Conservation (phyloP, 139 green algal genomes). For the Micractinium sp. region DNA sequence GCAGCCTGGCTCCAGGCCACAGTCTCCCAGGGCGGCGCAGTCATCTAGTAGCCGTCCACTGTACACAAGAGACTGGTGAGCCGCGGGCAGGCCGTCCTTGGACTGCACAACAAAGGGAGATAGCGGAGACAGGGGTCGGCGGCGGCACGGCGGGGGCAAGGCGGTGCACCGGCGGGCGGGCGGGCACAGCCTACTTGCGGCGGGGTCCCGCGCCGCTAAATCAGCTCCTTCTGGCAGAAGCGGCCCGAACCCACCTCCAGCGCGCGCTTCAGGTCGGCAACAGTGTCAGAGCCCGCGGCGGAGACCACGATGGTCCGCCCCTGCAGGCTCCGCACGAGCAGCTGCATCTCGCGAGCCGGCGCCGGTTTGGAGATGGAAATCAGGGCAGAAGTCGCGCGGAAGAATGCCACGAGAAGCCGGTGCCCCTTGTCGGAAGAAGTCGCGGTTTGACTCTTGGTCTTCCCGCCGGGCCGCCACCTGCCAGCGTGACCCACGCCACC, state of each 20-base stretch:
- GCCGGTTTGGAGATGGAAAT: too few species aligned
- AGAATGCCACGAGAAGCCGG: background rate
- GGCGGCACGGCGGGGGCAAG: background rate
- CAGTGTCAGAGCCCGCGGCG: slow-evolving; percentile 26
- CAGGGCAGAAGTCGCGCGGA: background rate
- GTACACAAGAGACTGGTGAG: slow-evolving; percentile 52
- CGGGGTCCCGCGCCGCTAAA: background rate
- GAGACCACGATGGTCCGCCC: slow-evolving; percentile 37
- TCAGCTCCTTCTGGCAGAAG: background rate
- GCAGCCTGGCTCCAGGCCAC: slow-evolving; percentile 7
- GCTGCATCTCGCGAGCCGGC: slow-evolving; percentile 52
- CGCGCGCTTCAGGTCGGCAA: slow-evolving; percentile 52
- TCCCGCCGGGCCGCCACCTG: background rate
- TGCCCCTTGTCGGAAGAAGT: background rate
- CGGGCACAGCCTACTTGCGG: background rate
- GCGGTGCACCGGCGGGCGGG: background rate
- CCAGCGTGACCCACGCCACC: background rate
- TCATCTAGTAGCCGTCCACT: slow-evolving; percentile 42
- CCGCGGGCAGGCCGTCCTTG: slow-evolving; percentile 38
- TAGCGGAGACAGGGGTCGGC: background rate
- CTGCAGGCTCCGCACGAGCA: slow-evolving; percentile 60
- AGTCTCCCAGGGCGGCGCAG: background rate
- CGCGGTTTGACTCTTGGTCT: background rate
- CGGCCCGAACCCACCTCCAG: slow-evolving; percentile 56
- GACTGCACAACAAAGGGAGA: slow-evolving; percentile 31